Evolutionary conservation across 345 rosid genomes (phyloP), one percentile per base, ranked within the genome.

Genomic region (Leavenworthia alabamica): DNA sequence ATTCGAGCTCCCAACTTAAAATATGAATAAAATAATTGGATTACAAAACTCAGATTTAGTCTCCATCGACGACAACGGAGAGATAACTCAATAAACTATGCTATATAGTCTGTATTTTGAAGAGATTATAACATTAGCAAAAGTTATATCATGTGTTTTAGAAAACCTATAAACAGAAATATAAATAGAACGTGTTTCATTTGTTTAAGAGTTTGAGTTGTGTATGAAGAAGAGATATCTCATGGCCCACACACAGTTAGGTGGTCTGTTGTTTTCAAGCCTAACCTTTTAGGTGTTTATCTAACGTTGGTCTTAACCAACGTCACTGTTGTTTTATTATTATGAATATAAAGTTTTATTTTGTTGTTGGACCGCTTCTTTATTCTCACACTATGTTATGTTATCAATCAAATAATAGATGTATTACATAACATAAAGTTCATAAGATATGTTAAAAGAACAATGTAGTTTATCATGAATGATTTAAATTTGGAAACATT

Each of bases 161-260:
- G 6, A 5, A 11, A 22, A 11, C 11, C 13, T 35, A n/a, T n/a
- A 4, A 11, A 35, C 11, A 4, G 39, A 35, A 36, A 36, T 15
- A 36, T 36, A 24, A 24, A 24, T 0, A 24, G 5, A 3, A 24
- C 5, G 27, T 24, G 27, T 24, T 32, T 11, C 10, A 22, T 23
- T 37, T 5, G 52, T 31, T 44, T 16, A 9, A 47, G 49, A 27
- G 29, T 11, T 49, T 3, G 52, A 50, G 36, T 39, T 15, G 51
- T 54, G 70, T 66, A 56, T 44, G 48, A 12, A 9, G 35, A 31
- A 31, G 7, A 7, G 62, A 55, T 37, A 2, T 56, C 49, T 28
- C 42, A 66, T 56, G 66, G 66, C 36, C 67, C 22, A 48, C 62
- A 60, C 52, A 49, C 12, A 50, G 16, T 68, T 60, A 60, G 73